phyloP scores from a whole-genome alignment of 306 rosid genomes.

The Pyrus pyrifolia region DNA sequence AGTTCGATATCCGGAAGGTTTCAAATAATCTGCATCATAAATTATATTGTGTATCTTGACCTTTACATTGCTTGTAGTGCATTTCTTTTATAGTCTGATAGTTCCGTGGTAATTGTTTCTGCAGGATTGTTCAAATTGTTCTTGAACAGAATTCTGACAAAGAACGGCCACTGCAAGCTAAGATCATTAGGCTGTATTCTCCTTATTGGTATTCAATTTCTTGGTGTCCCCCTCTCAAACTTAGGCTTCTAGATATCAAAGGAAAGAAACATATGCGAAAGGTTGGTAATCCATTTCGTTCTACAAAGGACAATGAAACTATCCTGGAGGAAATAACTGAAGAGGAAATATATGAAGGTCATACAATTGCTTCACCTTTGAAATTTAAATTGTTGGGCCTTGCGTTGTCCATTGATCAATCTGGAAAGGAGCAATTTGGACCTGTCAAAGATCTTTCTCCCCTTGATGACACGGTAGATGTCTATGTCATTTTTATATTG shows the following conservation, averaged over 20 bases:
- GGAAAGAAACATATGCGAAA: conserved; percentile 47
- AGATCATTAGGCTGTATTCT: conserved; percentile 72
- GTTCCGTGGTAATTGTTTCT: conserved; percentile 22
- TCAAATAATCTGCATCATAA: conserved; percentile 13
- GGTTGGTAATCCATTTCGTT: conserved; percentile 37
- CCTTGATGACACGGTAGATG: conserved; percentile 79
- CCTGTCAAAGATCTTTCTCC: conserved; percentile 76
- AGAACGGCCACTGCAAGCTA: conserved; percentile 55
- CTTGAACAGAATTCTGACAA: conserved; percentile 66
- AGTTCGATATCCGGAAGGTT: conserved; percentile 97
- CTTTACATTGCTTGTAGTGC: conserved; percentile 3
- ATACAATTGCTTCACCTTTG: conserved; percentile 74
- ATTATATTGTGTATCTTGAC: conserved; percentile 1
- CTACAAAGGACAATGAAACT: conserved; percentile 41
- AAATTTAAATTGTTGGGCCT: conserved; percentile 76
- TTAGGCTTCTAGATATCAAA: conserved; percentile 55
- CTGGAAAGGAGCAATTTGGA: conserved; percentile 64
- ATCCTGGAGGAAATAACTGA: conserved; percentile 72
- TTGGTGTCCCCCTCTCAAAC: conserved; percentile 82
- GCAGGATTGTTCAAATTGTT: conserved; percentile 87
- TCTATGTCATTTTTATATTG: background rate
- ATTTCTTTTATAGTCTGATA: conserved; percentile 16
- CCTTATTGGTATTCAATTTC: conserved; percentile 81
- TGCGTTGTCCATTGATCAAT: conserved; percentile 60
- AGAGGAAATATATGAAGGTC: conserved; percentile 77